Evolutionary conservation across 2,329 filamentous ascomycete species (phyloP), one percentile per base, ranked within the genome.

Genomic region (Trichoderma endophyticum): DNA sequence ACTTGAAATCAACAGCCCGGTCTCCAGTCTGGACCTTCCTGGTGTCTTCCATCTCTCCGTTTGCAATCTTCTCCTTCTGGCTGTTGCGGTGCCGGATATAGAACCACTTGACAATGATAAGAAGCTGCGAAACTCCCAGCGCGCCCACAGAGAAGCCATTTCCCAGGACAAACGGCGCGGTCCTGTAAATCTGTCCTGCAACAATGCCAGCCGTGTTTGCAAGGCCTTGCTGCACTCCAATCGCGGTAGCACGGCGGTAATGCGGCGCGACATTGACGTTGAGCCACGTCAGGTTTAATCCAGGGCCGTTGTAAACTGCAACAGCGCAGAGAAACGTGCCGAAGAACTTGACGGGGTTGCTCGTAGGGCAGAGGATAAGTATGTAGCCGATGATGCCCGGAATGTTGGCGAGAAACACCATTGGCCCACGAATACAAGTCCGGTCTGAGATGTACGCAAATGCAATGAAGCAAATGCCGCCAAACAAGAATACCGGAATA

Each of bases 351-450:
- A 86, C 83, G 0, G 84, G 83, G 24, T 87, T 79, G 73, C 84
- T 83, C 5, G 83, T 84, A 11, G 88, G 82, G 43, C 80, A 78
- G 2, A 88, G 76, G 5, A 87, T 81, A 34, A 88, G 75, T 18
- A 86, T 82, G 73, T 87, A 87, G 1, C 86, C 86, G 14, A 85
- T 74, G 26, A 87, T 82, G 3, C 83, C 84, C 36, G 86, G 82
- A 12, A 85, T 66, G 0, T 89, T 88, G 39, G 89, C 83, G 30
- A 80, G 74, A 30, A 93, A 90, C 74, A 93, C 91, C 80, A 81
- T 78, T 2, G 77, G 77, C 0, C 79, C 79, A 3, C 81, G 78
- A 15, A 79, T 60, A 26, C 76, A 76, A 39, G 80, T 77, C 11
- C 80, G 79, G 76, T 89, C 87, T 0, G 85, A 86, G n/a, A 83